These are phyloP conservation scores for Panus rudis DNA, from an alignment of 768 basidiomycete species.

Conservation along the genomic window DNA sequence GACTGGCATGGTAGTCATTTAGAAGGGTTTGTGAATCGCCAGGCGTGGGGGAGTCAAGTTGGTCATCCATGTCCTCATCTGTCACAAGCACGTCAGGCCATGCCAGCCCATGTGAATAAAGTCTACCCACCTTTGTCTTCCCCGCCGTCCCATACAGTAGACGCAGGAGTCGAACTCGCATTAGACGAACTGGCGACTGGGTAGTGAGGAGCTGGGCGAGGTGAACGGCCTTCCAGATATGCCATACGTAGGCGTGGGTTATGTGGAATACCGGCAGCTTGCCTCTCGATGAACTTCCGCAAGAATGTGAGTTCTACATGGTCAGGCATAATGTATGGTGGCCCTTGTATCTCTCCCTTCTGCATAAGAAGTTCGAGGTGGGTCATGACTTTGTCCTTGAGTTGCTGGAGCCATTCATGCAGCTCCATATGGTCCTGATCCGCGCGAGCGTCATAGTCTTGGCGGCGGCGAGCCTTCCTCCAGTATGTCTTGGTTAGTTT, in stretches of 20 bases:
- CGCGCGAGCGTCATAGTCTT: constrained; percentile 78
- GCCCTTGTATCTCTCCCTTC: constrained; percentile 80
- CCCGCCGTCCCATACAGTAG: constrained; percentile 15
- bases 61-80: constrained; percentile 1
- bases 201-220: constrained; percentile 9
- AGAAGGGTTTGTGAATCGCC: background rate
- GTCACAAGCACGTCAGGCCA: background rate
- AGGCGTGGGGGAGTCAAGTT: constrained; percentile 5
- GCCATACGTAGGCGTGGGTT: constrained; percentile 70
- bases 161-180: constrained; percentile 15
- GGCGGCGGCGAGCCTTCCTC: constrained; percentile 68
- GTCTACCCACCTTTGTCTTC: constrained; percentile 13
- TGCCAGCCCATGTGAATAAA: background rate
- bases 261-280: constrained; percentile 67
- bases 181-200: constrained; percentile 12
- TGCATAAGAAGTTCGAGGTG: constrained; percentile 84
- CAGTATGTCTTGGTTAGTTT: constrained; percentile 84
- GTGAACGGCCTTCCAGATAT: constrained; percentile 13
- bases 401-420: constrained; percentile 81
- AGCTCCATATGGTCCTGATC: constrained; percentile 88
- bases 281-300: constrained; percentile 76
- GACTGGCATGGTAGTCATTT: constrained; percentile 3
- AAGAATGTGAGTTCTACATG: constrained; percentile 72
- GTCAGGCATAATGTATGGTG: constrained; percentile 76
- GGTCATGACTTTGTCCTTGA: constrained; percentile 86